Evolutionary conservation across 2,329 filamentous ascomycete species (phyloP).

Genomic region (Fonsecaea multimorphosa): DNA sequence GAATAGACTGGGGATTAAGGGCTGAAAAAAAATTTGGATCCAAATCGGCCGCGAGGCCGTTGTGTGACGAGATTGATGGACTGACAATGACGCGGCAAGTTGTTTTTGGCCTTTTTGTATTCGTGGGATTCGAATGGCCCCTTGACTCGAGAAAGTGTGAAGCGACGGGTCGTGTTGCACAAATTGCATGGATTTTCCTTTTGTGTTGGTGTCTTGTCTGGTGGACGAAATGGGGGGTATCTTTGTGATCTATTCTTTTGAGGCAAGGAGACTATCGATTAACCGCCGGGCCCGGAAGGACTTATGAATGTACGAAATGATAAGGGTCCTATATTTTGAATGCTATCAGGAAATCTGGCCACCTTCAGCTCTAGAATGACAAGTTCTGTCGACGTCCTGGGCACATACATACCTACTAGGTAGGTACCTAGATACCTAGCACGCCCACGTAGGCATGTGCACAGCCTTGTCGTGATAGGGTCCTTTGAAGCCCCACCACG

Average conservation of each 20-base stretch:
- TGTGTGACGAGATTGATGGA: constrained; percentile 23
- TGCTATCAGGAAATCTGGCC: background rate
- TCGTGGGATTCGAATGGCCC: constrained; percentile 11
- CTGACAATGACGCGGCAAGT: constrained; percentile 14
- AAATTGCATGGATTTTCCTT: constrained; percentile 13
- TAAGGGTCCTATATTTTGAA: constrained; percentile 5
- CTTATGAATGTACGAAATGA: constrained; percentile 37
- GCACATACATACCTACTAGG: too few species aligned
- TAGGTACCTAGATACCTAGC: too few species aligned
- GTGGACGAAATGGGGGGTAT: constrained; percentile 20
- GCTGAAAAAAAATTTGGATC: constrained; percentile 22
- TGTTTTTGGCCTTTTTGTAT: constrained; percentile 14
- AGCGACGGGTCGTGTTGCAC: background rate
- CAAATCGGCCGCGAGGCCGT: constrained; percentile 24
- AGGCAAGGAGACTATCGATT: constrained; percentile 13
- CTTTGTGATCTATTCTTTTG: constrained; percentile 22
- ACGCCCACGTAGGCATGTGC: too few species aligned
- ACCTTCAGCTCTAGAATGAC: background rate
- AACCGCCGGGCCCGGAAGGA: constrained; percentile 22
- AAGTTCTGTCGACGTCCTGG: background rate
- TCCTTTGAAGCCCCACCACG: background rate
- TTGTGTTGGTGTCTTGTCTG: constrained; percentile 18
- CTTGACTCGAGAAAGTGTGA: background rate
- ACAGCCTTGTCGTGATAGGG: background rate
- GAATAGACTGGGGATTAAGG: constrained; percentile 28